Base-by-base conservation (phyloP, 352 stramenopile species). In the Pythium volutum region DNA sequence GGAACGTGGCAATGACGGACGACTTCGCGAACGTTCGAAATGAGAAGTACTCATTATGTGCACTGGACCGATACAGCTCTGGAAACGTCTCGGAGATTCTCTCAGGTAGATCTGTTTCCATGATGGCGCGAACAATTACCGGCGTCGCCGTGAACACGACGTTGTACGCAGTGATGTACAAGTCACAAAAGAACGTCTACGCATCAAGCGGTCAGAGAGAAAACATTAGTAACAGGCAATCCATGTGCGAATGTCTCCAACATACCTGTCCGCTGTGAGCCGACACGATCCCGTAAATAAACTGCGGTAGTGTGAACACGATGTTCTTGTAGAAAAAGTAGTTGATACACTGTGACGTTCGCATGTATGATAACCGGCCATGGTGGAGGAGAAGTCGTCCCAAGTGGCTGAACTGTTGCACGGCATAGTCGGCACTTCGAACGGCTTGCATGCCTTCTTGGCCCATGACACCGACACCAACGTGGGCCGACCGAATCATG, bases 271-370 rank as follows among this genome's bases (percentile, higher is more conserved):
- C 84, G 41, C 75, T 98, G 60, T 97, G 98, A 15, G 87, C 80
- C 12, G 89, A 97, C 55, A 81, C 73, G 16, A 93, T 67, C 33
- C 87, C 77, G 62, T 85, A 97, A 48, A 94, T 84, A 64, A 97
- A 97, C 59, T 97, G 85, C 4, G 80, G 77, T 8, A 97, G 53
- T 9, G 89, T 96, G 55, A 98, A 92, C 4, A 96, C 81, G 50
- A 98, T 89, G 75, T 99, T 99, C 77, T 99, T 99, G 89, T 99
- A 99, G 73, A 99, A 99, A 55, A 98, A 98, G 63, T 98, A 99
- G 41, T 98, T 88, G 71, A 99, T 96, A 49, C 97, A 93, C 60
- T 97, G 91, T 20, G 86, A 88, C 53, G 97, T 96, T 14, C 98
- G 93, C 39, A 95, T 83, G 69, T 99, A 99, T 39, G 98, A 98